Evolutionary conservation across 129 eudicot species (phyloP).

Genomic region (Tagetes erecta): DNA sequence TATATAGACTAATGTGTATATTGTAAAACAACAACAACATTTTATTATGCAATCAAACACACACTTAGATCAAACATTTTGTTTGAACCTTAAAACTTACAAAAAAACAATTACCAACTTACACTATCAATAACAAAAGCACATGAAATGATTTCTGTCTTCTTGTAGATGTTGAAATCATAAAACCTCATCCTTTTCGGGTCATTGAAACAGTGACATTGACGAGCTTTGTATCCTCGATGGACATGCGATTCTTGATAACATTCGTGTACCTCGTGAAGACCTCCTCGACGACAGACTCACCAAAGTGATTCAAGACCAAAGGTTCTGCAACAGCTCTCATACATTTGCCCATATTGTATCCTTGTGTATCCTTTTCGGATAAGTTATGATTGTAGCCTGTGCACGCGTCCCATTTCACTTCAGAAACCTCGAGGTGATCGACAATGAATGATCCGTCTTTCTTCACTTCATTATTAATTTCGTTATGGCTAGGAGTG

Average conservation of each 20-base stretch:
- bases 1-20: too few species aligned
- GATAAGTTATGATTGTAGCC: not conserved
- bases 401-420: constrained; percentile 40
- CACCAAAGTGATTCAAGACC: constrained; percentile 51
- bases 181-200: constrained; percentile 21
- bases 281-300: constrained; percentile 43
- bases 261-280: constrained; percentile 43
- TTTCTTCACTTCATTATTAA: constrained; percentile 32
- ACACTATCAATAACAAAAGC: too few species aligned
- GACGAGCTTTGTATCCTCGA: constrained; percentile 37
- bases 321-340: constrained; percentile 57
- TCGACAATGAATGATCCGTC: constrained; percentile 46
- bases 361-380: constrained; percentile 24
- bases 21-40: too few species aligned
- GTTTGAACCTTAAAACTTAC: too few species aligned
- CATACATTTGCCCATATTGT: constrained; percentile 47
- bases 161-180: not conserved
- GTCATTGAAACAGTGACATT: constrained; percentile 48
- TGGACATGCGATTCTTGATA: constrained; percentile 34
- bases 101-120: too few species aligned
- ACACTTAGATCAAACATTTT: too few species aligned
- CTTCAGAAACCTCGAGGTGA: constrained; percentile 38
- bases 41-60: too few species aligned
- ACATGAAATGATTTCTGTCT: too few species aligned
- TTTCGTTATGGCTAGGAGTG: constrained; percentile 41